Evolutionary conservation across 176 grass and related monocot species (phyloP).

Genomic region (Carex cristatella): DNA sequence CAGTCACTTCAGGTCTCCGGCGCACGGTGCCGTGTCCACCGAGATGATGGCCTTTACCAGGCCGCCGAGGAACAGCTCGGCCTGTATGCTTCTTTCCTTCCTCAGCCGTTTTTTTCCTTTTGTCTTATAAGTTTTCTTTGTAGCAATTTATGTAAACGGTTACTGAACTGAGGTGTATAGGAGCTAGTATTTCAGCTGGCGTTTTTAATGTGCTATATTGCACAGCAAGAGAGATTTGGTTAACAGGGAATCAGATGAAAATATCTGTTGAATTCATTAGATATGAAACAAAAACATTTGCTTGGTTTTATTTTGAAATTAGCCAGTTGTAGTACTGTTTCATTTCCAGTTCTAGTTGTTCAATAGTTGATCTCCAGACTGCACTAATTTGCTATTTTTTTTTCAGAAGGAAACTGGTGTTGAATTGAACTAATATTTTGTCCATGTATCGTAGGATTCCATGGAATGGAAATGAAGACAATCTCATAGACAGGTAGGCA

Average conservation of each 20-base stretch:
- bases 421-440: not conserved
- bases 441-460: conserved; percentile 58
- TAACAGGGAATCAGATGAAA: not conserved
- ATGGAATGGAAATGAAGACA: conserved; percentile 95
- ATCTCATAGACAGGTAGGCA: conserved; percentile 87
- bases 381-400: not conserved
- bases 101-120: not conserved
- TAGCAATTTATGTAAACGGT: not conserved
- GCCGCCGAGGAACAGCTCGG: conserved; percentile 92
- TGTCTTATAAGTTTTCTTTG: not conserved
- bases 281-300: not conserved
- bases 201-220: not conserved
- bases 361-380: not conserved
- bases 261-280: not conserved
- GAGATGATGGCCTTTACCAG: conserved; percentile 92
- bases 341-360: not conserved
- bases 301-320: not conserved
- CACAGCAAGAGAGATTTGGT: not conserved
- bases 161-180: not conserved
- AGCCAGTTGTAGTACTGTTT: not conserved
- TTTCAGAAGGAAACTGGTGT: not conserved
- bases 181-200: not conserved
- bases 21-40: conserved; percentile 70
- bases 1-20: conserved; percentile 79
- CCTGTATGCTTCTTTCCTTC: conserved; percentile 46